These are phyloP conservation scores for Candida insectorum DNA, from an alignment of 805 yeast genomes.

Conservation along the genomic window DNA sequence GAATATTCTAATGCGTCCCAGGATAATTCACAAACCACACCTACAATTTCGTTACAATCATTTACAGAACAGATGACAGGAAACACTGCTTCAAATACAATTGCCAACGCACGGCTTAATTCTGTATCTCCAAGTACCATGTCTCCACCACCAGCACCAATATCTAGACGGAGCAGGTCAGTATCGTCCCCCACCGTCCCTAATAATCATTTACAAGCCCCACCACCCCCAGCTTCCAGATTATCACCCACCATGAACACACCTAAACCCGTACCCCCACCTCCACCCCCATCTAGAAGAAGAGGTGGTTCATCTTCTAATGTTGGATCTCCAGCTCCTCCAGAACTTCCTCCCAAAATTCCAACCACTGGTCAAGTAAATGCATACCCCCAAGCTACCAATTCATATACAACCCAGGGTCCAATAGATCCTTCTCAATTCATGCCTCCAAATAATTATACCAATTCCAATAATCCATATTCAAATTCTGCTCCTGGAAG, in stretches of 20 bases:
- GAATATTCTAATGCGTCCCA: constrained; percentile 3
- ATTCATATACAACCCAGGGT: not conserved
- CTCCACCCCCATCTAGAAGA: constrained; percentile 41
- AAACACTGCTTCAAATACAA: constrained; percentile 27
- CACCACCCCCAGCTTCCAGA: constrained; percentile 2
- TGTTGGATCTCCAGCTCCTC: constrained; percentile 9
- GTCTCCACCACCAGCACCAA: constrained; percentile 14
- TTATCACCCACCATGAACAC: constrained; percentile 5
- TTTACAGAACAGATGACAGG: constrained; percentile 43
- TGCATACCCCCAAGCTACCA: too few relatives aligned
- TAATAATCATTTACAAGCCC: constrained; percentile 6
- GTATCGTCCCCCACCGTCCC: constrained; percentile 38
- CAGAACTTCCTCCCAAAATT: constrained; percentile 8
- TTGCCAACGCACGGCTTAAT: constrained; percentile 28
- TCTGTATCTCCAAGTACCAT: constrained; percentile 20
- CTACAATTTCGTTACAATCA: constrained; percentile 37
- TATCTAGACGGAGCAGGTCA: constrained; percentile 24
- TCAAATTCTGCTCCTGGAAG: constrained; percentile 14
- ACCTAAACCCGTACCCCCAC: constrained; percentile 27
- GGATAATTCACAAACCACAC: constrained; percentile 9
- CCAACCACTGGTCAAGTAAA: not conserved
- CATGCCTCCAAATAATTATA: not conserved
- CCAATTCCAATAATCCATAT: too few relatives aligned
- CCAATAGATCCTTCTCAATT: not conserved
- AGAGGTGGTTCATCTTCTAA: constrained; percentile 16